Base-by-base conservation (phyloP, 2,329 filamentous ascomycete species). In the Xylariales sp. region DNA sequence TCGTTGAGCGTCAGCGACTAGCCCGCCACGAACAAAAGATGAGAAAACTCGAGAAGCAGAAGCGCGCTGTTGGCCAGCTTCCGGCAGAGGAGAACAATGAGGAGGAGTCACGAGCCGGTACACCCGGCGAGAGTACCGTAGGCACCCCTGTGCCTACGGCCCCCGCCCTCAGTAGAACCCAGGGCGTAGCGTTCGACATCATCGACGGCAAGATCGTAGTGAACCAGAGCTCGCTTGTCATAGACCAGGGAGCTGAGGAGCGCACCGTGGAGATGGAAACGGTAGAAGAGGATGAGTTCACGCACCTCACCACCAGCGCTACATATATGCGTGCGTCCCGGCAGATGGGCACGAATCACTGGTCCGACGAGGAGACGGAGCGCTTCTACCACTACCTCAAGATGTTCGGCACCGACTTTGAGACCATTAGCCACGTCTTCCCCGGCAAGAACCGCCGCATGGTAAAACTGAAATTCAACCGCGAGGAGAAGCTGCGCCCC, bases 321-420 rank as follows among this genome's bases (percentile, higher is more conserved):
- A 84, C 82, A 9, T 88, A 82, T 63, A 71, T 77, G 58, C 70
- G 51, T 66, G 67, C 18, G 69, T 82, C 55, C 82, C 86, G 57
- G 65, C 80, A 56, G 66, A 76, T 61, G 78, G 80, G 43, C 70
- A 39, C 76, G 19, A 80, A 84, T 50, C 70, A 76, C 22, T 94
- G 88, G 88, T 78, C 73, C 37, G 71, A 77, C n/a, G 74, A 78
- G 10, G 77, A 82, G 45, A 91, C 84, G 3, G 82, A 86, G 42
- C 70, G 78, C 32, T 93, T 93, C 64, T 93, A 89, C 67, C 75
- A 82, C 20, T 82, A 80, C 1, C 70, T 94, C 2, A 67, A 72
- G 43, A 85, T 84, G 73, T 90, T 88, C 55, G 88, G 88, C 42
- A 91, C 86, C 2, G 86, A 91, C 58, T 94, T 93, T 57, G 76